Evolutionary conservation across 805 yeast genomes (phyloP), one percentile per base, ranked within the genome.

Genomic region (Kodamaea lidongshanica): DNA sequence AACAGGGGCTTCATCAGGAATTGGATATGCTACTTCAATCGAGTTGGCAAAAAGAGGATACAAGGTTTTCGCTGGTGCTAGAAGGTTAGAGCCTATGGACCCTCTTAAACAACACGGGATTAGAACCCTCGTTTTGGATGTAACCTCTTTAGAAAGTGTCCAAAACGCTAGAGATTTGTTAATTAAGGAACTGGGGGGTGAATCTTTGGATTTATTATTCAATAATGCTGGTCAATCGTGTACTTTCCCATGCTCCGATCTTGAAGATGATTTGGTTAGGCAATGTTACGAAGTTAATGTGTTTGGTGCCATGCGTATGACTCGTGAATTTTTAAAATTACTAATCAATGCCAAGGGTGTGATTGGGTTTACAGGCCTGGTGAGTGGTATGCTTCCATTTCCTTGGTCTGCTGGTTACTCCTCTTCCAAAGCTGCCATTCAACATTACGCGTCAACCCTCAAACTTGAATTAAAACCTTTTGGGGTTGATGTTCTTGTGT

Each of bases 221-320:
- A 82, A 83, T 52, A 83, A 82, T 50, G 94, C 94, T 1, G 88
- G 88, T 11, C 78, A 72, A 42, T 68, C 85, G 12, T 82, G 88
- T 44, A 72, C 83, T 0, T 64, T 75, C 30, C 84, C 92, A 1
- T 84, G 82, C 0, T 39, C 70, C 27, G 92, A 81, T 52, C 80
- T 76, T 3, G 56, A 68, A 3, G 77, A 79, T 47, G 77, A 66
- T 8, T 65, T 54, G 19, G 42, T 75, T 16, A 57, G 53, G 19
- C 67, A 67, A 39, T 70, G 77, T 33, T 74, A 72, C 47, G 67
- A 71, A 28, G 84, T 79, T 12, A 83, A 83, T 46, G 82, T 82
- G 1, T 67, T 70, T 48, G 92, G 83, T 0, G 83, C 83, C 3
- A 64, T 80, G 30, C 66, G 83, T 44, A 29, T 79, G 45, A 70